A percentile compares a stretch with the other conserved stretches of the same genome.
These are phyloP conservation scores for Septoria petroselini DNA, from an alignment of 2,329 filamentous ascomycete genomes.

Conservation along the genomic window DNA sequence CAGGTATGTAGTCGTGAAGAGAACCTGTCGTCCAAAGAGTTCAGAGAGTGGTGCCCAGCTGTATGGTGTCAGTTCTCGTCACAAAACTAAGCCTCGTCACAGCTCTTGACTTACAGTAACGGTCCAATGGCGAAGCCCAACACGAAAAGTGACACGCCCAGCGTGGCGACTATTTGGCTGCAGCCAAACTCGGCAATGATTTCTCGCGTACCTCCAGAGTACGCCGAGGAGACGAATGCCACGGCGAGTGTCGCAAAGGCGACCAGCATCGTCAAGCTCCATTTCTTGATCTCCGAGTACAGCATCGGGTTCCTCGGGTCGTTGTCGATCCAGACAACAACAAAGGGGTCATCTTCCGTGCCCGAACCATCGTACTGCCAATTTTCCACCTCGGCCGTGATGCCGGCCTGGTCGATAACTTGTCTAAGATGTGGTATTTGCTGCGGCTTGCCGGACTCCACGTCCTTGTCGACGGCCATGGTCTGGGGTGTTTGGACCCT, in stretches of 20 bases:
- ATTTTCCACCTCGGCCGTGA: slow-evolving; percentile 38
- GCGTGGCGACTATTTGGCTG: slow-evolving; percentile 53
- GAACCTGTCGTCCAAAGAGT: slow-evolving; percentile 51
- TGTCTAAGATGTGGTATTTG: slow-evolving; percentile 34
- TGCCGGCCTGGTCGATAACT: slow-evolving; percentile 36
- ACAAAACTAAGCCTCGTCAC: not conserved
- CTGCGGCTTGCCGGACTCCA: slow-evolving; percentile 31
- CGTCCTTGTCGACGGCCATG: slow-evolving; percentile 33
- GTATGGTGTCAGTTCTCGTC: not conserved
- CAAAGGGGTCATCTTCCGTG: slow-evolving; percentile 64
- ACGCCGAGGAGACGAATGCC: slow-evolving; percentile 67
- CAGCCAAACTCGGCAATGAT: slow-evolving; percentile 57
- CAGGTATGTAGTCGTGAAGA: slow-evolving; percentile 40
- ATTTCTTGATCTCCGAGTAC: slow-evolving; percentile 59
- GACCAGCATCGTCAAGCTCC: slow-evolving; percentile 60
- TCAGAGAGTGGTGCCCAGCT: slow-evolving; percentile 50
- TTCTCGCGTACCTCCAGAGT: slow-evolving; percentile 56
- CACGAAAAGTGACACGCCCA: slow-evolving; percentile 64
- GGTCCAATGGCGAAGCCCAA: slow-evolving; percentile 58
- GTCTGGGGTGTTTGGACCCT: not conserved
- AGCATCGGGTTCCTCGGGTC: slow-evolving; percentile 67
- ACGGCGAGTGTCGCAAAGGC: slow-evolving; percentile 66
- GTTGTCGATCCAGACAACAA: slow-evolving; percentile 63
- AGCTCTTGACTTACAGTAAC: slow-evolving; percentile 15
- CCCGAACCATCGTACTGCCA: slow-evolving; percentile 46